phyloP scores from a whole-genome alignment of 1,284 basidiomycete genomes.

The Irpex rosettiformis region DNA sequence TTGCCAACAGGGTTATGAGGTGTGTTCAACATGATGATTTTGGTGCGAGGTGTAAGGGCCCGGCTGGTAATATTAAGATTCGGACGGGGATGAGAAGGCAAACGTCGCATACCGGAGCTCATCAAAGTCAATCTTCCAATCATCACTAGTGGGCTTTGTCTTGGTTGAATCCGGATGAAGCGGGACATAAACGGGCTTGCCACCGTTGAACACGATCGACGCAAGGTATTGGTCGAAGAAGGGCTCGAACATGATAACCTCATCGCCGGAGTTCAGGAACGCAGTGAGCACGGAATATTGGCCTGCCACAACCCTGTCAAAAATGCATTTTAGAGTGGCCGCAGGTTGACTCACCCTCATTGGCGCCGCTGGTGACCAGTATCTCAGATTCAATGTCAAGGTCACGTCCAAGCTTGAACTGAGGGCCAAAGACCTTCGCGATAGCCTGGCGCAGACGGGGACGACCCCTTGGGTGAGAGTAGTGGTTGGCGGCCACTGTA shows the following conservation, averaged over 20 bases:
- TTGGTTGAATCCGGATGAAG: constrained; percentile 77
- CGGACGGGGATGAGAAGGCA: neutral
- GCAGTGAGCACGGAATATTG: constrained; percentile 90
- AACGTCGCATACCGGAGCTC: constrained; percentile 66
- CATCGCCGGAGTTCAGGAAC: constrained; percentile 87
- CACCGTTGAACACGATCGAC: constrained; percentile 90
- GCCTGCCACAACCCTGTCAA: constrained; percentile 40
- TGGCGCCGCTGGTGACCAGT: constrained; percentile 92
- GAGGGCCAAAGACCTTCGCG: constrained; percentile 69
- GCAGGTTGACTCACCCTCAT: constrained; percentile 64
- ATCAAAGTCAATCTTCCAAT: constrained; percentile 86
- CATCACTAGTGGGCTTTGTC: constrained; percentile 63
- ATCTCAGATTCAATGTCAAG: constrained; percentile 89
- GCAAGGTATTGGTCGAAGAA: constrained; percentile 98
- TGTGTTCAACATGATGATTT: constrained; percentile 93
- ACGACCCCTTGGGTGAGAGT: constrained; percentile 88
- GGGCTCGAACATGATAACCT: constrained; percentile 98
- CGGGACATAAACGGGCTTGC: constrained; percentile 91
- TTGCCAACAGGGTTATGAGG: constrained; percentile 97
- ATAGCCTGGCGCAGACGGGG: constrained; percentile 85
- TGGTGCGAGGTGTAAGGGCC: constrained; percentile 83
- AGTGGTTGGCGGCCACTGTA: constrained; percentile 75
- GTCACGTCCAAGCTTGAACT: constrained; percentile 56
- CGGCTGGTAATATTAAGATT: constrained; percentile 38
- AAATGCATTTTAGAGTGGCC: constrained; percentile 2